phyloP scores from a whole-genome alignment of 129 eudicot genomes.

The Chrysanthemum lavandulifolium region DNA sequence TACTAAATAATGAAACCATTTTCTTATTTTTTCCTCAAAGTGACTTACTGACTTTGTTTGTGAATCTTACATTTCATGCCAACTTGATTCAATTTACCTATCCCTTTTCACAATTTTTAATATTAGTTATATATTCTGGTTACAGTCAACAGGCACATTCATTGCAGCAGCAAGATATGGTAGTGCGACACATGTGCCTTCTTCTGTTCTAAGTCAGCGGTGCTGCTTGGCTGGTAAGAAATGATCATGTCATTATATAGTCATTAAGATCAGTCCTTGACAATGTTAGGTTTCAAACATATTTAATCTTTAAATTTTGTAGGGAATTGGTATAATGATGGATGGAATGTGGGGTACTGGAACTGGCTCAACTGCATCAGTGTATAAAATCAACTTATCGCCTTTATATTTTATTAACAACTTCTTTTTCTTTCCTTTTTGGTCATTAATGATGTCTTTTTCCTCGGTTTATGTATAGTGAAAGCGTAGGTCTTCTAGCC shows the following conservation, averaged over 20 bases:
- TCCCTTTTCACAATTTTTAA: not conserved
- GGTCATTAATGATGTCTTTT: not conserved
- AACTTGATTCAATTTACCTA: not conserved
- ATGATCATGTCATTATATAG: constrained; percentile 8
- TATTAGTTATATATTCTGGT: not conserved
- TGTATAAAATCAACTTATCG: constrained; percentile 43
- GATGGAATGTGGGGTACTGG: constrained; percentile 91
- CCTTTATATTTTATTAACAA: not conserved
- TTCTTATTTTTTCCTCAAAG: not conserved
- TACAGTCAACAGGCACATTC: constrained; percentile 89
- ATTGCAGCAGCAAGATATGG: constrained; percentile 82
- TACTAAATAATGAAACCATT: not conserved
- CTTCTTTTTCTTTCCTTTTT: constrained; percentile 4
- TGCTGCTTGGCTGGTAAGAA: constrained; percentile 87
- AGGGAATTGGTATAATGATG: constrained; percentile 85
- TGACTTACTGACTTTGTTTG: not conserved
- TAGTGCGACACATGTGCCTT: constrained; percentile 87
- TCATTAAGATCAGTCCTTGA: constrained; percentile 4
- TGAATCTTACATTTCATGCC: not conserved
- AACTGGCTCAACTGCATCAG: constrained; percentile 86
- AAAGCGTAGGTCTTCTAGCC: constrained; percentile 83
- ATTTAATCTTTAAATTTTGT: constrained; percentile 10
- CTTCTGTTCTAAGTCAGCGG: constrained; percentile 93
- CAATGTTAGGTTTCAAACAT: not conserved
- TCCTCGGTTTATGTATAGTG: constrained; percentile 41